Percentiles rank a stretch among this genome's conserved stretches.
Conservation (phyloP, 164 flowering plant genomes). For the Vitis rotundifolia region DNA sequence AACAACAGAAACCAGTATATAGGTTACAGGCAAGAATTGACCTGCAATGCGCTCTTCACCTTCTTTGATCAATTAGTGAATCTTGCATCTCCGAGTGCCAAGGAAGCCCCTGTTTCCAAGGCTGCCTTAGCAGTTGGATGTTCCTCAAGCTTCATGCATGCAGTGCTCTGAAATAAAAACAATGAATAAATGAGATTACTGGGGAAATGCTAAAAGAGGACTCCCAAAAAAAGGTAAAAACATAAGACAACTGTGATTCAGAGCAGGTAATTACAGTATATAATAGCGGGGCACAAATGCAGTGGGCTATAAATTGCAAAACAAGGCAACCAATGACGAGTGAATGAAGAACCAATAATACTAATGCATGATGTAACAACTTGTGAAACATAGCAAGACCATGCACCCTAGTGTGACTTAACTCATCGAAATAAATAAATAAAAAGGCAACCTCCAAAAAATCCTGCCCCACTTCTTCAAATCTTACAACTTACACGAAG, state of each 20-base stretch:
- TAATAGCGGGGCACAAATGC: background rate
- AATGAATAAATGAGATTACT: background rate
- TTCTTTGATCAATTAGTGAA: slow-evolving; percentile 68
- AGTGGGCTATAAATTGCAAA: too few relatives aligned
- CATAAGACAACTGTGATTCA: background rate
- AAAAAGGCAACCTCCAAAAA: too few relatives aligned
- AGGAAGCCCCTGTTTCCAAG: slow-evolving; percentile 66
- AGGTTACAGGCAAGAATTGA: slow-evolving; percentile 13
- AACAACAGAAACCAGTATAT: too few relatives aligned
- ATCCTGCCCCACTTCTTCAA: too few relatives aligned
- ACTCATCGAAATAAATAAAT: too few relatives aligned
- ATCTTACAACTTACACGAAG: too few relatives aligned
- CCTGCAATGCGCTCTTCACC: slow-evolving; percentile 82
- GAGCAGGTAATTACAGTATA: background rate
- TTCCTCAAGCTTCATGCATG: slow-evolving; percentile 85
- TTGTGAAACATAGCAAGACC: too few relatives aligned
- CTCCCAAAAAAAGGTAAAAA: background rate
- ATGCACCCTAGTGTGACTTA: too few relatives aligned
- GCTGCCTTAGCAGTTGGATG: slow-evolving; percentile 88
- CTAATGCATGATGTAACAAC: too few relatives aligned
- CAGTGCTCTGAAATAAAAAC: slow-evolving; percentile 40
- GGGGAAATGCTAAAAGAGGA: background rate
- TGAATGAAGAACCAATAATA: too few relatives aligned
- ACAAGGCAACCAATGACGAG: too few relatives aligned
- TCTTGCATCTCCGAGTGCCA: slow-evolving; percentile 67